These are phyloP conservation scores for Aureobasidium sp. DNA, from an alignment of 2,329 filamentous ascomycete genomes.

Conservation along the genomic window DNA sequence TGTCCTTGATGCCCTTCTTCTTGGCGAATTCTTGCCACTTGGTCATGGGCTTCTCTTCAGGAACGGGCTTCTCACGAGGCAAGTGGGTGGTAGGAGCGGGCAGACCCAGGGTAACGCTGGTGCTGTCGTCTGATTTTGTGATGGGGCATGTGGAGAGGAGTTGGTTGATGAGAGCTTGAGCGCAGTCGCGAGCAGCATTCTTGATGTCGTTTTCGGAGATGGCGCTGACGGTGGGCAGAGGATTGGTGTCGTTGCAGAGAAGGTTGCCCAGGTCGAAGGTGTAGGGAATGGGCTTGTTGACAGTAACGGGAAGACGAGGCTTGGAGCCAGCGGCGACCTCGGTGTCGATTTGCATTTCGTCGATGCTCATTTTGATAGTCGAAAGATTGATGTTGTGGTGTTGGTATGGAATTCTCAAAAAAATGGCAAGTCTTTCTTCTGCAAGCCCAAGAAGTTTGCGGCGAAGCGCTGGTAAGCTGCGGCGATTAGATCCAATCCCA, in stretches of 20 bases:
- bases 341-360: slow-evolving; percentile 17
- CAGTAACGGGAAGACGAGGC: slow-evolving; percentile 19
- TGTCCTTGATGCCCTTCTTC: slow-evolving; percentile 93
- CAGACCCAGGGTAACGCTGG: slow-evolving; percentile 65
- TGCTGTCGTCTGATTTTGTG: slow-evolving; percentile 56
- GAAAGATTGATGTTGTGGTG: background rate
- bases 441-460: background rate
- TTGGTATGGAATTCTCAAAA: background rate
- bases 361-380: slow-evolving; percentile 13
- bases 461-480: background rate
- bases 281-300: slow-evolving; percentile 76
- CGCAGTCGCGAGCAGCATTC: slow-evolving; percentile 74
- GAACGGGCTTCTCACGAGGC: slow-evolving; percentile 88
- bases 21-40: slow-evolving; percentile 95
- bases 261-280: slow-evolving; percentile 88
- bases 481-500: background rate
- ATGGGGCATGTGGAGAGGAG: slow-evolving; percentile 83
- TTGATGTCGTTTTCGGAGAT: slow-evolving; percentile 50
- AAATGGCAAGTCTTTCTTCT: background rate
- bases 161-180: slow-evolving; percentile 89
- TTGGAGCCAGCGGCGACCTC: slow-evolving; percentile 14
- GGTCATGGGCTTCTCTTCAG: slow-evolving; percentile 71
- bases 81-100: slow-evolving; percentile 63
- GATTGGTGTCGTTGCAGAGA: slow-evolving; percentile 80
- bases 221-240: slow-evolving; percentile 50